Evolutionary conservation across 768 basidiomycete genomes (phyloP), one percentile per base, ranked within the genome.

Genomic region (Collybia sp.): DNA sequence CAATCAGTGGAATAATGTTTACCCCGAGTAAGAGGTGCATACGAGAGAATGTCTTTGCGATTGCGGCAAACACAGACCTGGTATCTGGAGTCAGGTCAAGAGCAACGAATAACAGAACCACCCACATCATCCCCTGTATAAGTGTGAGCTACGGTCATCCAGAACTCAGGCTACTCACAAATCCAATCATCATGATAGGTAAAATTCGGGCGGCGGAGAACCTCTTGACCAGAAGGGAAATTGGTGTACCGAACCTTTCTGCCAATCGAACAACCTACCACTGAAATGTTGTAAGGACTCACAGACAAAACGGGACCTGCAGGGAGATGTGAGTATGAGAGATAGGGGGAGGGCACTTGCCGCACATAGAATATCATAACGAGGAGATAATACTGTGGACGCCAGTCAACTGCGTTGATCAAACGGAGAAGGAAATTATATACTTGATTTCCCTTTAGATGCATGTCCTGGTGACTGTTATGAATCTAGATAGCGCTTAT

Each of bases 141-240:
- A 12, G 15, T 10, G 19, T 48, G 12, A 34, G 41, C 38, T 15
- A 43, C 17, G 31, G 37, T 16, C 5, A 25, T 25, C 8, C 40
- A 37, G 1, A 15, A n/a, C 40, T 44, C 15, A 18, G n/a, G 40
- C 5, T 30, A 58, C 70, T 51, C 50, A 73, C 75, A 50, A 76
- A 77, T 33, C 74, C 72, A 43, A 76, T 51, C 73, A 77, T 73
- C 68, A 76, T 71, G 40, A 73, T 46, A 0, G 75, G 72, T 12
- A 75, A 59, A 0, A 77, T 67, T 3, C 70, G 66, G 2, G 74
- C 72, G 19, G 75, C 73, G 44, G 71, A 71, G 46, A 55, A 75
- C 49, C 64, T 63, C 52, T 76, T 76, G 40, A 73, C 73, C n/a
- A 76, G 56, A 12, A 78, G 60, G 36, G 72, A 69, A 13, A 77